Base-by-base conservation (phyloP, 805 yeast genomes). In the Candida takata region DNA sequence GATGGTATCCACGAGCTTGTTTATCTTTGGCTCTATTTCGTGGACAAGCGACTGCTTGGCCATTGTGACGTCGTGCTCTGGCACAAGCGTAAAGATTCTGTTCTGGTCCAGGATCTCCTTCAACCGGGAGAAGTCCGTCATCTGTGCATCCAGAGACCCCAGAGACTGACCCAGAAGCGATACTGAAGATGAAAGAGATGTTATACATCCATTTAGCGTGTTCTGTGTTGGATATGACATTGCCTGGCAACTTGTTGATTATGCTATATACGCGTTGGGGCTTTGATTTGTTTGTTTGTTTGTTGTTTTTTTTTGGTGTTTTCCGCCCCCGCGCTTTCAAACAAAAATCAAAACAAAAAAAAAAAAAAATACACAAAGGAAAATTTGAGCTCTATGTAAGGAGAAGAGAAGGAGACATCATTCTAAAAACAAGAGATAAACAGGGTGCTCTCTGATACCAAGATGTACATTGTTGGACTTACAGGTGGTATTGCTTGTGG, bases 401-500 rank as follows among this genome's bases (percentile, higher is more conserved):
- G n/a, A n/a, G n/a, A n/a, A n/a, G n/a, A n/a, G n/a, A n/a, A n/a
- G n/a, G n/a, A n/a, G n/a, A n/a, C n/a, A n/a, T n/a, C n/a, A n/a
- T n/a, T n/a, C n/a, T n/a, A n/a, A n/a, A n/a, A n/a, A n/a, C n/a
- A n/a, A n/a, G n/a, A n/a, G n/a, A n/a, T n/a, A n/a, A n/a, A n/a
- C n/a, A n/a, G n/a, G n/a, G n/a, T n/a, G n/a, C n/a, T n/a, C n/a
- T n/a, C n/a, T n/a, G n/a, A n/a, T n/a, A n/a, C n/a, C 12, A 25
- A 7, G 4, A 90, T 92, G 98, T 70, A 92, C 30, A 70, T 92
- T 23, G 72, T 92, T 6, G 99, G 99, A 1, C 70, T 92, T n/a
- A 92, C 98, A 0, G 99, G 99, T 2, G 96, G 97, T 2, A 92
- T 92, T 33, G 95, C 96, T 5, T 72, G 92, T n/a, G 99, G 99